These are phyloP conservation scores for Striga hermonthica DNA, from an alignment of 305 asterid genomes.

Conservation along the genomic window DNA sequence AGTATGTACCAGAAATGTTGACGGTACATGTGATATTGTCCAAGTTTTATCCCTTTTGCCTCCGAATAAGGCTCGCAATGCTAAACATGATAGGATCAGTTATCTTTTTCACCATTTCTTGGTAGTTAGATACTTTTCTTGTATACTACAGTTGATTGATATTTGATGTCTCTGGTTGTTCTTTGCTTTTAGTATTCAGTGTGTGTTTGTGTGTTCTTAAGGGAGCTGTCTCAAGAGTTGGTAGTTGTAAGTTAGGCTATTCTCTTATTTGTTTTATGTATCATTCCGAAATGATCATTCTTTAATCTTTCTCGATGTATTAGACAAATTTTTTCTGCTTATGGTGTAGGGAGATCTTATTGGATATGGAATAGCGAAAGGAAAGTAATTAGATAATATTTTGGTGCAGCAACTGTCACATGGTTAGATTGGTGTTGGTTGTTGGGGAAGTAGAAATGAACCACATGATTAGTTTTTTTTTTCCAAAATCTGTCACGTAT, in stretches of 20 bases:
- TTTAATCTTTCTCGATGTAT: neutral
- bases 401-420: too few relatives aligned
- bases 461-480: too few relatives aligned
- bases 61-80: neutral
- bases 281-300: neutral
- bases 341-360: too few relatives aligned
- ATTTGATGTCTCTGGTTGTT: conserved; percentile 7
- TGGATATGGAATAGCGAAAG: too few relatives aligned
- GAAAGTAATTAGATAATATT: too few relatives aligned
- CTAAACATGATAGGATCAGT: neutral
- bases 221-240: neutral
- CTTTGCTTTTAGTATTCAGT: neutral
- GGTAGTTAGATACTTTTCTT: neutral
- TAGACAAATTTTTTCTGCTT: too few relatives aligned
- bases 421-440: too few relatives aligned
- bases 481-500: too few relatives aligned
- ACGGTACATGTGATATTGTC: neutral
- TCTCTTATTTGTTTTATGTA: too few relatives aligned
- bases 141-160: neutral
- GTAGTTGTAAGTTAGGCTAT: too few relatives aligned
- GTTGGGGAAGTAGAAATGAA: too few relatives aligned
- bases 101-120: neutral
- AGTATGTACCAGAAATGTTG: neutral
- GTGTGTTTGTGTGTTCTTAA: neutral
- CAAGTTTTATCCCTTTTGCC: neutral